Base-by-base conservation (phyloP, 2,329 filamentous ascomycete species). In the Chrysosporium keratinophilum region DNA sequence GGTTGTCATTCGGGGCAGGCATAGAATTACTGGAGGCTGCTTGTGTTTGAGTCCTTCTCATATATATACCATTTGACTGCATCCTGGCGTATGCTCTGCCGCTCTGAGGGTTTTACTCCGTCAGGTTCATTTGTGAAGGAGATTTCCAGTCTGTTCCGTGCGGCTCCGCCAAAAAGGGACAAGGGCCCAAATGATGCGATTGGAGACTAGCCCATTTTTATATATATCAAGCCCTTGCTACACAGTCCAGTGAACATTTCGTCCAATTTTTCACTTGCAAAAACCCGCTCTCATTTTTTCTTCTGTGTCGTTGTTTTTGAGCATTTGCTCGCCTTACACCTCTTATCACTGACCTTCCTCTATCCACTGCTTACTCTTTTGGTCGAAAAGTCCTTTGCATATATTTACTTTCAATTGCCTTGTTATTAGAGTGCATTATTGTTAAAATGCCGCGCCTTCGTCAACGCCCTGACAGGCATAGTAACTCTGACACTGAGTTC, bases 131-230 rank as follows among this genome's bases (percentile, higher is more conserved):
- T 34, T 34, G 23, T 34, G 39, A 42, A 42, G 48, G 37, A 50
- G 39, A 40, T 50, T 34, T 50, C 48, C 48, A 50, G 35, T 11
- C 11, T 14, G 40, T 33, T 34, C 23, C n/a, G 14, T 14, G 14
- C 14, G 12, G 10, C 5, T 43, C 14, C 23, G 23, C 39, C 39
- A 41, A 50, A 50, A 42, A 9, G 14, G 23, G 39, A 42, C 11
- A 41, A 50, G 48, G 37, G 20, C 11, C 10, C 48, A 42, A 33
- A 34, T 23, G 48, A 43, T 50, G 48, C 39, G 48, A 43, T 50
- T 28, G 37, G 20, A 20, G 20, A 12, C 48, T 50, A 50, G 48
- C 34, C 39, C 39, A 10, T 19, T 50, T 50, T 34, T 50, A 42
- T 42, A 43, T 50, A 42, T 42, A 43, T 20, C 20, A 50, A 23